These are phyloP conservation scores for Pogostemon cablin DNA, from an alignment of 257 asterid species.

Conservation along the genomic window DNA sequence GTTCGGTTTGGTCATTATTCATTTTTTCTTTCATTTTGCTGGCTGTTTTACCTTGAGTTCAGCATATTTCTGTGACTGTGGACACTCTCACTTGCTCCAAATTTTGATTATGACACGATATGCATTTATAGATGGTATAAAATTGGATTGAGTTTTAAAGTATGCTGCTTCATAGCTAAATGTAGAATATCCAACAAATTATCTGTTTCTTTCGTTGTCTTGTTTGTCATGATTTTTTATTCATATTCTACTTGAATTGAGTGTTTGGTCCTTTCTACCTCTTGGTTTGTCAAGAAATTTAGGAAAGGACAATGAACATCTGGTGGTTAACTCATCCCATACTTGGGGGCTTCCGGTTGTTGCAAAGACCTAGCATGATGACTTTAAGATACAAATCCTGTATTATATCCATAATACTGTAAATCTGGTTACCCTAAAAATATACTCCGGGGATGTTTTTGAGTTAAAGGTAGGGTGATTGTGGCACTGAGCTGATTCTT, in stretches of 20 bases:
- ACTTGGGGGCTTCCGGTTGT: constrained; percentile 9
- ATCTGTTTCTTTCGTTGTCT: constrained; percentile 9
- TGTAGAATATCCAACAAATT: constrained; percentile 26
- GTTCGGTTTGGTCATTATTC: constrained; percentile 9
- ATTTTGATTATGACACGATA: not conserved
- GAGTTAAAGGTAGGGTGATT: constrained; percentile 30
- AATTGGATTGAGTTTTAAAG: constrained; percentile 12
- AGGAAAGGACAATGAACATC: not conserved
- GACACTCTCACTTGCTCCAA: not conserved
- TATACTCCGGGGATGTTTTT: constrained; percentile 17
- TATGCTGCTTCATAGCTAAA: constrained; percentile 12
- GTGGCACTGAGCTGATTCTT: constrained; percentile 34
- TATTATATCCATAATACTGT: constrained; percentile 8
- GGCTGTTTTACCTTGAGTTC: constrained; percentile 10
- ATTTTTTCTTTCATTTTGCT: constrained; percentile 3
- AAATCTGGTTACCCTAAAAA: constrained; percentile 21
- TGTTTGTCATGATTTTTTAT: constrained; percentile 26
- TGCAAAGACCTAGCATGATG: constrained; percentile 14
- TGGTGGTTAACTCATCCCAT: constrained; percentile 13
- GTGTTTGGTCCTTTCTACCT: constrained; percentile 19
- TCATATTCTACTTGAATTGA: constrained; percentile 17
- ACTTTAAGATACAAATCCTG: constrained; percentile 4
- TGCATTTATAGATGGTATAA: constrained; percentile 12
- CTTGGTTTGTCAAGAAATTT: constrained; percentile 21
- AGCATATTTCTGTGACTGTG: constrained; percentile 3